phyloP scores from a whole-genome alignment of 805 yeast species.

The Candida pseudoglaebosa region DNA sequence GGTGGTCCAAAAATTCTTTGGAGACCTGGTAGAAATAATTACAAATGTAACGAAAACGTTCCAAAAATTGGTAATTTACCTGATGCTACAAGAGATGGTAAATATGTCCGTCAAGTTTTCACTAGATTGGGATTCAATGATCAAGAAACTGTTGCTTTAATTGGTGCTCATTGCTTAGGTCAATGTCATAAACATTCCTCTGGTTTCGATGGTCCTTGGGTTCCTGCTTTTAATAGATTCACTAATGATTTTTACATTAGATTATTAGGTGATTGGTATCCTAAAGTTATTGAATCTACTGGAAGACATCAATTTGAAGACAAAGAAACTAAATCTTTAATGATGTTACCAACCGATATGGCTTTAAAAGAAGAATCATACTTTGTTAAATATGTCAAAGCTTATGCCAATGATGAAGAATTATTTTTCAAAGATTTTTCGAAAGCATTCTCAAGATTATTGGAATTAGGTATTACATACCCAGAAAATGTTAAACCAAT shows the following conservation, averaged over 20 bases:
- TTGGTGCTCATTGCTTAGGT: constrained; percentile 43
- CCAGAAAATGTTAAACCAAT: constrained; percentile 44
- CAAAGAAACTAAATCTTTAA: constrained; percentile 33
- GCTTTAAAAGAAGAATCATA: constrained; percentile 45
- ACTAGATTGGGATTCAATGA: constrained; percentile 47
- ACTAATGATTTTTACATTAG: constrained; percentile 37
- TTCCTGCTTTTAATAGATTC: constrained; percentile 35
- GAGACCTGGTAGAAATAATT: constrained; percentile 79
- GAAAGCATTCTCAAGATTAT: constrained; percentile 40
- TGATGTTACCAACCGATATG: constrained; percentile 62
- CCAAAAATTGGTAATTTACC: constrained; percentile 75
- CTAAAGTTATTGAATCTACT: constrained; percentile 29
- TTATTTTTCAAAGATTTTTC: constrained; percentile 49
- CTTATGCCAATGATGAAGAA: constrained; percentile 47
- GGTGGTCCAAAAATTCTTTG: constrained; percentile 77
- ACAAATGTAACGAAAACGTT: constrained; percentile 41
- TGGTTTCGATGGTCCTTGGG: constrained; percentile 47
- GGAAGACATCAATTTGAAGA: constrained; percentile 41
- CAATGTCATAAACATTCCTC: constrained; percentile 33
- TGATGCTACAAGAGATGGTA: constrained; percentile 60
- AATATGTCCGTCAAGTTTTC: constrained; percentile 63
- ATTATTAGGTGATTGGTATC: constrained; percentile 53
- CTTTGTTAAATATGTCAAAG: constrained; percentile 43
- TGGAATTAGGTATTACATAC: constrained; percentile 46
- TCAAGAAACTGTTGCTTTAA: constrained; percentile 37